A percentile compares a stretch with the other conserved stretches of the same genome.
These are phyloP conservation scores for Chlamydomonas reinhardtii DNA, from an alignment of 163 green algal genomes.

Conservation along the genomic window DNA sequence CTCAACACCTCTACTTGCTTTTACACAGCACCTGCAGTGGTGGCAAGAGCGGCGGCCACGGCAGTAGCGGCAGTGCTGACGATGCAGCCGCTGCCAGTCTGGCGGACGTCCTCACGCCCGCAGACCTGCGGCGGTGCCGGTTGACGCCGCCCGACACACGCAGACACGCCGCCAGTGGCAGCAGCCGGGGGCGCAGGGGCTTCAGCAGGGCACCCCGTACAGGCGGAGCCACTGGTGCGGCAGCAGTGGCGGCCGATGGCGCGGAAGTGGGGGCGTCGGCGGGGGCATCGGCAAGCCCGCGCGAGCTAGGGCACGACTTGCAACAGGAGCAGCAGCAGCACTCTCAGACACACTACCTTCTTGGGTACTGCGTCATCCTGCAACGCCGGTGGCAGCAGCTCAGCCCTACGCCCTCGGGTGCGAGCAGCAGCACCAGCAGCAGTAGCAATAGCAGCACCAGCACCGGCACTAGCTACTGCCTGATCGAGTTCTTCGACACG, in stretches of 20 bases:
- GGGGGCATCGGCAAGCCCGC: no score
- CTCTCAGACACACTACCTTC: not conserved
- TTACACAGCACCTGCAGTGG: not conserved
- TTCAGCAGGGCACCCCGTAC: not conserved
- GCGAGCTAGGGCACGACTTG: no score
- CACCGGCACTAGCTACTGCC: not conserved
- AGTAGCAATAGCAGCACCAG: not conserved
- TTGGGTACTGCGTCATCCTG: conserved; percentile 23
- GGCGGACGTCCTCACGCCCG: not conserved
- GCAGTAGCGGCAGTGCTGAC: no score
- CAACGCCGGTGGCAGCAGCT: no score
- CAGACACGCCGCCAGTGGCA: not conserved
- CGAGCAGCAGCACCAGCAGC: no score
- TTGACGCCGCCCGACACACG: not conserved
- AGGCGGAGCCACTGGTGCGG: no score
- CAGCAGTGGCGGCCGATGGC: no score
- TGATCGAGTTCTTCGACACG: conserved; percentile 41
- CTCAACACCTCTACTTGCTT: not conserved
- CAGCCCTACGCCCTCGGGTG: no score
- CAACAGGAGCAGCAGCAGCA: not conserved
- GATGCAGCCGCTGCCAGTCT: not conserved
- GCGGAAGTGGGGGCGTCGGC: no score
- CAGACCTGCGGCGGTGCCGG: not conserved
- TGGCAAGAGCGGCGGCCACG: not conserved
- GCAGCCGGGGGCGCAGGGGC: no score